Conservation (phyloP, 2,329 filamentous ascomycete species). For the Stylonectria norvegica region DNA sequence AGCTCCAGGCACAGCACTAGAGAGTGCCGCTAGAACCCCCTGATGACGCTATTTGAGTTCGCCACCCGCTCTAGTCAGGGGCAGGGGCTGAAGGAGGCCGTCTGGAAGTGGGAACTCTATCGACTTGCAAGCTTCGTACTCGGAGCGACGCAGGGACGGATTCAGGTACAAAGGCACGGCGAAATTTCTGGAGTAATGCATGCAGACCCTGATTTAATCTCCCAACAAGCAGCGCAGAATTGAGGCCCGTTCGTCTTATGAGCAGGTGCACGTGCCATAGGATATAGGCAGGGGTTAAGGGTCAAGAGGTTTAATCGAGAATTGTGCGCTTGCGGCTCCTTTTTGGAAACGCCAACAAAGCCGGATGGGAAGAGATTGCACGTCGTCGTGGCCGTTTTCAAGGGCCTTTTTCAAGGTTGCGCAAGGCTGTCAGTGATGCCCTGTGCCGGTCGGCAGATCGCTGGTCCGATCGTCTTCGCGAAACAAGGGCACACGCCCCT, state of each 20-base stretch:
- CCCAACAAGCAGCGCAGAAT: conserved; percentile 27
- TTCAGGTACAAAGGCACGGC: too few species aligned
- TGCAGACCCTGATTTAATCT: conserved; percentile 27
- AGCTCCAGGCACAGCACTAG: conserved; percentile 7
- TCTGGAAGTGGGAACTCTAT: too few species aligned
- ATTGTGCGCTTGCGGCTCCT: conserved; percentile 10
- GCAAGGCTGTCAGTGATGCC: too few species aligned
- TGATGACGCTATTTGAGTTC: conserved; percentile 23
- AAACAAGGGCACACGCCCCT: conserved; percentile 19
- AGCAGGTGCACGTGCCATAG: conserved; percentile 8
- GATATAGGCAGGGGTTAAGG: conserved; percentile 6
- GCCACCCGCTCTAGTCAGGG: conserved; percentile 28
- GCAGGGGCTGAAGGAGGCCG: conserved; percentile 8
- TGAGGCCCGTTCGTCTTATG: conserved; percentile 14
- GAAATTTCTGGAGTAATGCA: conserved; percentile 13
- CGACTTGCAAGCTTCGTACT: too few species aligned
- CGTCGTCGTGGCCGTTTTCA: too few species aligned
- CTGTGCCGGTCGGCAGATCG: conserved; percentile 10
- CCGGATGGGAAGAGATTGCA: too few species aligned
- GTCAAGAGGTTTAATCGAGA: conserved; percentile 4
- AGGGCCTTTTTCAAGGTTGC: background rate
- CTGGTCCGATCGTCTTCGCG: conserved; percentile 13
- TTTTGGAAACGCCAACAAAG: background rate
- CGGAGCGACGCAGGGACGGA: too few species aligned
- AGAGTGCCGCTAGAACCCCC: conserved; percentile 22